phyloP scores from a whole-genome alignment of 441 rosid species.

The Brassica balearica region DNA sequence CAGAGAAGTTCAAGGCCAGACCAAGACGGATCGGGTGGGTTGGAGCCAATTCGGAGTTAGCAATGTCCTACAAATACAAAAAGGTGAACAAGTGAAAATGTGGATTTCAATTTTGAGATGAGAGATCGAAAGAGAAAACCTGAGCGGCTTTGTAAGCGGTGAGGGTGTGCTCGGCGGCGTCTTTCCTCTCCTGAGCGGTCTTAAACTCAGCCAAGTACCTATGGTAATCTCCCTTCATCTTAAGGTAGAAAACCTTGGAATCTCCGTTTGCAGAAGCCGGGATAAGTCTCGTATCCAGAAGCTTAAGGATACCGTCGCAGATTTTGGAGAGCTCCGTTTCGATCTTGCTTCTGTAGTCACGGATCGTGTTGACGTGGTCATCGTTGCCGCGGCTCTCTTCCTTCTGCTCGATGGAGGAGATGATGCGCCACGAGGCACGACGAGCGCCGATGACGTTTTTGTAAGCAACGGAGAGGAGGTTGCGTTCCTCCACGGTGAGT shows the following conservation, averaged over 20 bases:
- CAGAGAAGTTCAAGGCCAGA: conserved; percentile 71
- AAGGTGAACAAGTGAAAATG: neutral
- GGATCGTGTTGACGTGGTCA: too few species aligned
- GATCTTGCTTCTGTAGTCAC: too few species aligned
- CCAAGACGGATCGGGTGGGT: conserved; percentile 78
- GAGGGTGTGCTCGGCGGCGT: conserved; percentile 79
- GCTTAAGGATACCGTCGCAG: too few species aligned
- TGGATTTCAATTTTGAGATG: neutral
- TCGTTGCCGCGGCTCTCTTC: too few species aligned
- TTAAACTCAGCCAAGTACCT: conserved; percentile 79
- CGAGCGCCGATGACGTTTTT: too few species aligned
- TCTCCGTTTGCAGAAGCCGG: too few species aligned
- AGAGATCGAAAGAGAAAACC: conserved; percentile 30
- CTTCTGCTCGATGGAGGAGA: too few species aligned
- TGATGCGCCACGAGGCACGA: too few species aligned
- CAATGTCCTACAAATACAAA: neutral
- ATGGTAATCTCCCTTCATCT: conserved; percentile 81
- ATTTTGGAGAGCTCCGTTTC: too few species aligned
- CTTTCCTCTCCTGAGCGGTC: conserved; percentile 70
- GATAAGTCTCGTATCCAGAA: too few species aligned
- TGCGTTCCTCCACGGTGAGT: too few species aligned
- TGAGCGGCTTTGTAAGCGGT: conserved; percentile 76
- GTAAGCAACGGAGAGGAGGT: too few species aligned
- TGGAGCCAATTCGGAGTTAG: conserved; percentile 35
- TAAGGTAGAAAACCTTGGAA: conserved; percentile 52